Evolutionary conservation across 306 rosid genomes (phyloP).

Genomic region (Mimosa pudica): DNA sequence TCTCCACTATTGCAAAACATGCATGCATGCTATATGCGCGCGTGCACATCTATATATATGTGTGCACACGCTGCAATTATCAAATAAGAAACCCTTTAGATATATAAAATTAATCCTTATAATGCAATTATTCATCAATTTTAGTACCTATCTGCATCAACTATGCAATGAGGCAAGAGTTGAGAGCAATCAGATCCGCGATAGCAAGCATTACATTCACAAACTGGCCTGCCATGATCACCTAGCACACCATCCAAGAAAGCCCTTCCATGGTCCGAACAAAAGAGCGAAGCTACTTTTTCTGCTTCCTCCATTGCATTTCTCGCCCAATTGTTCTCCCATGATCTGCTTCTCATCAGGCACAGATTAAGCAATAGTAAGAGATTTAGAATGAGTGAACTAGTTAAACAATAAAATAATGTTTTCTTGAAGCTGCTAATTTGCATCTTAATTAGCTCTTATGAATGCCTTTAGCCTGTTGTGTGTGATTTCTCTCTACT

Average conservation of each 20-base stretch:
- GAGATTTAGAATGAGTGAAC: slow-evolving; percentile 31
- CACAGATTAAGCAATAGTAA: slow-evolving; percentile 14
- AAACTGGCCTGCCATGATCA: slow-evolving; percentile 35
- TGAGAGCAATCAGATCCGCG: slow-evolving; percentile 44
- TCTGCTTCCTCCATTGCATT: slow-evolving; percentile 30
- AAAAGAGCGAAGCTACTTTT: slow-evolving; percentile 21
- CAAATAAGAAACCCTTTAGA: too few relatives aligned
- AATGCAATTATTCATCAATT: too few relatives aligned
- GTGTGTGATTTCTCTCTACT: not conserved
- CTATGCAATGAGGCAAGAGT: slow-evolving; percentile 35
- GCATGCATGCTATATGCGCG: too few relatives aligned
- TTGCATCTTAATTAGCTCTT: slow-evolving; percentile 16
- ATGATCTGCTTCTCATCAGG: not conserved
- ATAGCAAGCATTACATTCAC: slow-evolving; percentile 60
- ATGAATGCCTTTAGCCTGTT: not conserved
- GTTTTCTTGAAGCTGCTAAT: not conserved
- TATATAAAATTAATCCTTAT: too few relatives aligned
- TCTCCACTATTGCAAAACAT: too few relatives aligned
- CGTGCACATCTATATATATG: too few relatives aligned
- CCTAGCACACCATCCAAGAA: slow-evolving; percentile 30
- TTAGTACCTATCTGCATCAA: slow-evolving; percentile 41
- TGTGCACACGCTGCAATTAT: too few relatives aligned
- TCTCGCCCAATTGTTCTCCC: slow-evolving; percentile 28
- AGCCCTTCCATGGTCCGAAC: slow-evolving; percentile 38
- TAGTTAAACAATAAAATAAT: not conserved